These are phyloP conservation scores for Colletotrichum nymphaeae DNA, from an alignment of 2,329 filamentous ascomycete species.

Conservation along the genomic window DNA sequence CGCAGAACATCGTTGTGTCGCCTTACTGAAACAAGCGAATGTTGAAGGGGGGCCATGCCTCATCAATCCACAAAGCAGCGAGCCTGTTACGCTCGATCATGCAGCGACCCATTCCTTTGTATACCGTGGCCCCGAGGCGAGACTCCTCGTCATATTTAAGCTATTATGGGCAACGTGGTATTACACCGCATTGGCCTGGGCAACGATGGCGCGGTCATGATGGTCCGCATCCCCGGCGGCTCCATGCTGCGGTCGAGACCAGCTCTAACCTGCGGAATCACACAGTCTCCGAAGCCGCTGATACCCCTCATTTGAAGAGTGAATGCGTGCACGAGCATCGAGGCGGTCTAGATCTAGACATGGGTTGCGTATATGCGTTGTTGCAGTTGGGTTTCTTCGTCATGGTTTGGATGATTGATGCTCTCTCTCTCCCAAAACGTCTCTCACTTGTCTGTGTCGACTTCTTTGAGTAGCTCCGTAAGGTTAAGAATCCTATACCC, in stretches of 20 bases:
- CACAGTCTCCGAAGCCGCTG: neutral
- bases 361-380: neutral
- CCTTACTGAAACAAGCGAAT: neutral
- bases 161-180: slow-evolving; percentile 8
- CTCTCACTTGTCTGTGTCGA: slow-evolving; percentile 38
- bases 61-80: neutral
- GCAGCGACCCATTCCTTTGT: slow-evolving; percentile 11
- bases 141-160: neutral
- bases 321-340: neutral
- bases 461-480: slow-evolving; percentile 69
- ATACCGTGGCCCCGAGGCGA: neutral
- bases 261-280: neutral
- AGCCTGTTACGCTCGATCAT: slow-evolving; percentile 27
- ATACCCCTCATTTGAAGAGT: neutral
- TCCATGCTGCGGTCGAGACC: slow-evolving; percentile 6
- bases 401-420: too few relatives aligned
- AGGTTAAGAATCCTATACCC: slow-evolving; percentile 81
- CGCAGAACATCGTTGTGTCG: slow-evolving; percentile 2
- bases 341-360: neutral
- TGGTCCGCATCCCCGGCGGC: neutral
- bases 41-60: neutral
- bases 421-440: neutral
- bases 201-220: neutral
- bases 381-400: neutral
- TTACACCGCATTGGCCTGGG: slow-evolving; percentile 3